Conservation (phyloP, 345 rosid species). For the Syzygium aromaticum region DNA sequence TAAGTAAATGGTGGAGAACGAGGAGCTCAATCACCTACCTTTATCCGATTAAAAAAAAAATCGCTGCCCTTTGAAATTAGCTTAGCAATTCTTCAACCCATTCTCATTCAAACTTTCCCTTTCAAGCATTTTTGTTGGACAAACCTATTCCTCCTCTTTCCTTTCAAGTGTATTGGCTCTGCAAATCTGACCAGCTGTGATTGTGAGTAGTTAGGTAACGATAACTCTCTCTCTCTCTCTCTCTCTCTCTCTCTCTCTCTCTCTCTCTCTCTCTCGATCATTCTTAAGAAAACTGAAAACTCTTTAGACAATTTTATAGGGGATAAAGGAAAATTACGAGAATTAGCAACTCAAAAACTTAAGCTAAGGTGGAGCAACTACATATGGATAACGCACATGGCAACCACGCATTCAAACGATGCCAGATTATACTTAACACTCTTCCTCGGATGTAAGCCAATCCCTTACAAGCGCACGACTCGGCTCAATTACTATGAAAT, state of each 20-base stretch:
- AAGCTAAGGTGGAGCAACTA: background rate
- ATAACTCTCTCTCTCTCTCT: background rate
- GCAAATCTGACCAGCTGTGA: background rate
- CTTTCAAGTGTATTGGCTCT: background rate
- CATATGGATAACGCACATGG: background rate
- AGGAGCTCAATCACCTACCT: background rate
- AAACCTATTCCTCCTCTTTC: background rate
- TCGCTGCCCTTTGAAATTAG: background rate
- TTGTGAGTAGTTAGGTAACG: background rate
- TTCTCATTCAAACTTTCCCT: background rate
- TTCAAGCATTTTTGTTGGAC: background rate
- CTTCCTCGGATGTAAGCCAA: background rate
- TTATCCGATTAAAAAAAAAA: too few relatives aligned
- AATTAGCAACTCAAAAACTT: background rate
- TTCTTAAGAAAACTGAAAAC: background rate
- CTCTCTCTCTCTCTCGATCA: background rate
- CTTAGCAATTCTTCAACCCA: background rate
- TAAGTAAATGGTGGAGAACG: background rate
- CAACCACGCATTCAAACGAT: background rate
- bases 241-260: background rate
- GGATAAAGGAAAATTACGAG: background rate
- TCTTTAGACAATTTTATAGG: background rate
- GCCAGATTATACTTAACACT: background rate
- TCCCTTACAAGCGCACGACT: background rate
- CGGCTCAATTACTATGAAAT: background rate